Evolutionary conservation across 768 basidiomycete species (phyloP), one percentile per base, ranked within the genome.

Genomic region (Paxillus rubicundulus): DNA sequence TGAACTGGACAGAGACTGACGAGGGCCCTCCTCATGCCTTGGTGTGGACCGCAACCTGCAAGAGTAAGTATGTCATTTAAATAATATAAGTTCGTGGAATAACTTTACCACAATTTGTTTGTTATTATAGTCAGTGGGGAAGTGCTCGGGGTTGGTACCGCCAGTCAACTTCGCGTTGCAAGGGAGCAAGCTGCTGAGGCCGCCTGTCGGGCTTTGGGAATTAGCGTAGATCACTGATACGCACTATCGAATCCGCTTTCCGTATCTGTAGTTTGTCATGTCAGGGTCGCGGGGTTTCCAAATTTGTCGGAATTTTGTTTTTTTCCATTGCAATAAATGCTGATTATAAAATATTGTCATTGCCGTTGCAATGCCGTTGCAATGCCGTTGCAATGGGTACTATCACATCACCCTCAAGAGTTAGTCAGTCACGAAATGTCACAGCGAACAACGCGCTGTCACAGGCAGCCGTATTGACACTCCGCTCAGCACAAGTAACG

Each of bases 21-120:
- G 56, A 67, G 5, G 84, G 85, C 1, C 77, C 72, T 0, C 53
- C 74, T 9, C 64, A 79, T 57, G 66, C 70, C 10, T 58, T 70
- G 28, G 50, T 61, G 18, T 87, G 85, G 85, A 80, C 73, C 9
- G 65, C 73, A n/a, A 64, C 74, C 18, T 86, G 82, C 66, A 84
- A 81, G 69, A 72, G 85, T 85, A 58, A 59, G 80, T 49, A 3
- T 17, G 36, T 18, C 14, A 14, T 24, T 24, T 24, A 24, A 24
- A 24, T 24, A 14, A 27, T 41, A 16, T 18, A 9, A 9, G 20
- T 17, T 9, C 33, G 27, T 17, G 9, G 43, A 16, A 10, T 41
- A 14, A 45, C 9, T 34, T 45, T 42, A 36, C 41, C 27, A 59
- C 32, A 32, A 32, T 12, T 37, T 59, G 28, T 41, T 36, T n/a